Evolutionary conservation across 108 stramenopile genomes (phyloP), one percentile per base, ranked within the genome.

Genomic region (Skeletonema tropicum): DNA sequence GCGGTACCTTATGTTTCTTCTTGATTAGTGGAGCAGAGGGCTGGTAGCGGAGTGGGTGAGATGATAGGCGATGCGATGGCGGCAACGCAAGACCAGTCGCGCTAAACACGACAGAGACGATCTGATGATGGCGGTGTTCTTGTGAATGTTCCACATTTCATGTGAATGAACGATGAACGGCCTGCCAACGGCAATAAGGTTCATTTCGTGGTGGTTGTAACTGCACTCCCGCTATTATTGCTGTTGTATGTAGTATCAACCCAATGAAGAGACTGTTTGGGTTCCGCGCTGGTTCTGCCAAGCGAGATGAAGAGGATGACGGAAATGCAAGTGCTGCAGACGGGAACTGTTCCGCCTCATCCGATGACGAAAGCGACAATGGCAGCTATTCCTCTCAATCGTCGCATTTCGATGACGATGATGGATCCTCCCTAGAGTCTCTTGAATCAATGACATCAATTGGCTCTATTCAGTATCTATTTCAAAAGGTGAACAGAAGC

Each of bases 261-360:
- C 42, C 42, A 45, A 55, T 55, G 52, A 55, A 10, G 23, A 23
- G 52, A 55, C 52, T 55, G 10, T 55, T 55, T 55, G 21, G 52
- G 19, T 55, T 55, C 23, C 21, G 52, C 52, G 21, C 23, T 23
- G 48, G 19, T 48, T 26, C 36, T 30, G 45, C 61, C 9, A 41
- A 33, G 59, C 60, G 39, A 13, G 69, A n/a, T 17, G 15, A 70
- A 13, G 69, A n/a, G 31, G 15, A 70, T 13, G 60, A 63, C 29
- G 21, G 33, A n/a, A 65, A 65, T 29, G 30, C 31, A 13, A 25
- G 25, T 7, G 65, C 48, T 55, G 65, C 5, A 2, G 61, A 66
- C 5, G 72, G 30, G 4, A 14, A 65, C 25, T 67, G 57, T 57
- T 32, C 30, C n/a, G 60, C 36, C 35, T 32, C 52, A 31, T n/a